phyloP scores from a whole-genome alignment of 129 eudicot species.

The Flaveria bidentis region DNA sequence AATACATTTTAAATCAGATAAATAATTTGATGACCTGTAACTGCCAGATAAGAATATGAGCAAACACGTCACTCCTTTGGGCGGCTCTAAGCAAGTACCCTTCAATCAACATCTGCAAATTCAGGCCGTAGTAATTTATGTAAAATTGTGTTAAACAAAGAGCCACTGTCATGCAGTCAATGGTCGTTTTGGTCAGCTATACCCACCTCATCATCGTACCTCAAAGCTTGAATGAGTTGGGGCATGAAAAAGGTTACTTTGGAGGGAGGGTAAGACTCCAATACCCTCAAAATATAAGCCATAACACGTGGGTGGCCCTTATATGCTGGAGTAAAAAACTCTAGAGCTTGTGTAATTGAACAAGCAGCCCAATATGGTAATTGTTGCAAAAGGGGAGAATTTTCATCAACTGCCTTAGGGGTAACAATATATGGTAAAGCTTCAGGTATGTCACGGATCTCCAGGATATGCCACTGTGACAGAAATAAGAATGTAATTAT shows the following conservation, averaged over 20 bases:
- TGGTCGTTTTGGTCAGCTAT: conserved; percentile 1
- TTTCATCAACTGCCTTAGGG: conserved; percentile 90
- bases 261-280: conserved; percentile 95
- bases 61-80: conserved; percentile 93
- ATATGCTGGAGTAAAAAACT: conserved; percentile 94
- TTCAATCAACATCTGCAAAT: conserved; percentile 80
- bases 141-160: conserved; percentile 5
- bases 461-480: conserved; percentile 83
- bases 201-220: conserved; percentile 86
- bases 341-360: conserved; percentile 90
- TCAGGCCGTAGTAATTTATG: conserved; percentile 22
- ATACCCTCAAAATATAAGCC: conserved; percentile 93
- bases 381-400: conserved; percentile 85
- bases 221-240: conserved; percentile 88
- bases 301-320: conserved; percentile 97
- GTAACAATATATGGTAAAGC: conserved; percentile 90
- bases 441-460: conserved; percentile 86
- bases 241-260: conserved; percentile 99
- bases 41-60: conserved; percentile 99
- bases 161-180: conserved; percentile 11
- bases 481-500: conserved; percentile 20
- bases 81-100: conserved; percentile 98
- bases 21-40: conserved; percentile 64
- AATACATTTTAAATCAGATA: neutral
- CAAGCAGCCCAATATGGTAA: conserved; percentile 99